Conservation (phyloP, 2,329 filamentous ascomycete genomes). For the Fusarium cyanostomum region DNA sequence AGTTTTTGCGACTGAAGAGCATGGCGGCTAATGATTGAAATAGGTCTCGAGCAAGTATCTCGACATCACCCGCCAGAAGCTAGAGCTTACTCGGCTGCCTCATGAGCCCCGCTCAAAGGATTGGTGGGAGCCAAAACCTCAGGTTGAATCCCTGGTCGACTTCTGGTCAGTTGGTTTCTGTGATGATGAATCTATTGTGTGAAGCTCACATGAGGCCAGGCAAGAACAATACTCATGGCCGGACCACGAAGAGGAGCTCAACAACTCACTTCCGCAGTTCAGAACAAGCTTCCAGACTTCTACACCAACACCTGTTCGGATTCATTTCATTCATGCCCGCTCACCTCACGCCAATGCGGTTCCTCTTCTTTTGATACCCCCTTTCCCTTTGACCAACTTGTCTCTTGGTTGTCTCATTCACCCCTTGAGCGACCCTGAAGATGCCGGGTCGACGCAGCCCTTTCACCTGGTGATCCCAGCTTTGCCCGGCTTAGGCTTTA, state of each 20-base stretch:
- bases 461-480: constrained; percentile 75
- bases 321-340: constrained; percentile 72
- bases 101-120: constrained; percentile 63
- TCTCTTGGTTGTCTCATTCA: constrained; percentile 66
- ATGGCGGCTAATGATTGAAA: constrained; percentile 40
- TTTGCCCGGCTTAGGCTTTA: constrained; percentile 73
- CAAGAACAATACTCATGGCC: constrained; percentile 74
- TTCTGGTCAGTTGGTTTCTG: constrained; percentile 61
- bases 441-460: constrained; percentile 55
- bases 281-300: constrained; percentile 62
- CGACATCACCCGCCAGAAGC: constrained; percentile 72
- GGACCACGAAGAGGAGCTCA: constrained; percentile 65
- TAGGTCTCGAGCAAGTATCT: constrained; percentile 74
- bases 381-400: constrained; percentile 72
- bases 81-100: constrained; percentile 72
- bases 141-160: constrained; percentile 72
- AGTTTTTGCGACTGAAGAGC: background rate
- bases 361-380: constrained; percentile 71
- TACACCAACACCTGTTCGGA: constrained; percentile 56
- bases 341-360: constrained; percentile 64
- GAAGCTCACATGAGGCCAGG: constrained; percentile 53
- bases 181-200: background rate
- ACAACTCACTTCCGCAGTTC: constrained; percentile 69
- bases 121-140: constrained; percentile 69
- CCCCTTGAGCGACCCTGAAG: constrained; percentile 62